Conservation (phyloP, 331 rosid species). For the Cydonia oblonga region DNA sequence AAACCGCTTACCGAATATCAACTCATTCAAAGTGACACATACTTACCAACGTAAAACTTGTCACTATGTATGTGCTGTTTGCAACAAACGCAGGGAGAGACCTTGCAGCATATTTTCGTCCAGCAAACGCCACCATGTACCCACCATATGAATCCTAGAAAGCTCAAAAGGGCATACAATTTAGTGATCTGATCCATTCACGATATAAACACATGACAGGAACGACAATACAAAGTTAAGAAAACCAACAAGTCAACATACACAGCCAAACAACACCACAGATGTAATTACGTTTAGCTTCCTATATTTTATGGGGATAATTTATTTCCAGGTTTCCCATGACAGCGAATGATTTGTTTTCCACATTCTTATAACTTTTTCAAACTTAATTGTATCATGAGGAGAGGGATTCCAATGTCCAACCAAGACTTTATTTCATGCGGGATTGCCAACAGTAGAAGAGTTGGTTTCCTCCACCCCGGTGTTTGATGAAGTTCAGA, state of each 20-base stretch:
- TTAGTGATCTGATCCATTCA: not conserved
- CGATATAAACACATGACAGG: not conserved
- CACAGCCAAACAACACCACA: not conserved
- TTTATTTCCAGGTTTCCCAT: not conserved
- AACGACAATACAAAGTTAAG: not conserved
- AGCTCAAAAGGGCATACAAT: not conserved
- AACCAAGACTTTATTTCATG: not conserved
- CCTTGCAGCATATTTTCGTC: conserved; percentile 60
- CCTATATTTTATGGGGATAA: not conserved
- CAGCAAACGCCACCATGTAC: conserved; percentile 68
- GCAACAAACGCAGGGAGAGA: conserved; percentile 57
- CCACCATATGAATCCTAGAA: conserved; percentile 51
- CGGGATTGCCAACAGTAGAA: not conserved
- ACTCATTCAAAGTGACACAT: not conserved
- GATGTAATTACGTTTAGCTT: not conserved
- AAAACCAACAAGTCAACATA: not conserved
- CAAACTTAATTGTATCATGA: not conserved
- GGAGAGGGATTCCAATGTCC: not conserved
- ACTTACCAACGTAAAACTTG: conserved; percentile 64
- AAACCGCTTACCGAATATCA: not conserved
- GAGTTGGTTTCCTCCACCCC: not conserved
- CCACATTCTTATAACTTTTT: not conserved
- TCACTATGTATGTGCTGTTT: conserved; percentile 39
- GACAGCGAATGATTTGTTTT: not conserved
- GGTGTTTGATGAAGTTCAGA: not conserved